phyloP scores from a whole-genome alignment of 345 rosid species.

The Hirschfeldia incana region DNA sequence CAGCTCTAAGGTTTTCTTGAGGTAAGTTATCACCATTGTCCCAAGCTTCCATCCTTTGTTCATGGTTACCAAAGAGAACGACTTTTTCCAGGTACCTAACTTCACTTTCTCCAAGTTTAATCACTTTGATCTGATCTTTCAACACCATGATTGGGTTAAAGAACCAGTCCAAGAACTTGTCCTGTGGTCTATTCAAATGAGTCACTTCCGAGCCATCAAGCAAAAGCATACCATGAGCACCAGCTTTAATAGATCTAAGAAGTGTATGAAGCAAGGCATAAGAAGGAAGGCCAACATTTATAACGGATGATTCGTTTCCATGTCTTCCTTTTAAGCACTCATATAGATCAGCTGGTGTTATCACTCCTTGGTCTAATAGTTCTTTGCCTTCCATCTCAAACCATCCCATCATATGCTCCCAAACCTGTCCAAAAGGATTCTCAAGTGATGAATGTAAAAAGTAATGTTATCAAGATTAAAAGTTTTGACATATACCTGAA shows the following conservation, averaged over 20 bases:
- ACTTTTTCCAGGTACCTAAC: conserved; percentile 61
- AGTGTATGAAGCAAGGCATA: conserved; percentile 57
- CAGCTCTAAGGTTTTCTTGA: conserved; percentile 61
- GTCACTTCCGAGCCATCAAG: conserved; percentile 65
- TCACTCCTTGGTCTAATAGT: conserved; percentile 54
- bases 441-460: background rate
- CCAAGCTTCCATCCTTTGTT: conserved; percentile 58
- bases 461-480: background rate
- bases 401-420: conserved; percentile 57
- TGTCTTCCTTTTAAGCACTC: conserved; percentile 61
- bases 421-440: conserved; percentile 40
- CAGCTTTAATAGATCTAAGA: conserved; percentile 60
- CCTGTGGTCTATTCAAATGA: conserved; percentile 66
- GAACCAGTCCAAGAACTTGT: conserved; percentile 72
- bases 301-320: conserved; percentile 45
- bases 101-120: conserved; percentile 61
- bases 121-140: conserved; percentile 66
- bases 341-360: conserved; percentile 49
- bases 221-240: conserved; percentile 60
- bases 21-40: conserved; percentile 50
- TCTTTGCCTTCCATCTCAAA: conserved; percentile 69
- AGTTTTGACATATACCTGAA: conserved; percentile 55
- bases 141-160: conserved; percentile 72
- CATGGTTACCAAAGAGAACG: conserved; percentile 59
- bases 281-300: conserved; percentile 67